A percentile compares a stretch with the other conserved stretches of the same genome.
Evolutionary conservation across 1,139 yeast genomes (phyloP).

Genomic region (Suhomyces anneliseae): DNA sequence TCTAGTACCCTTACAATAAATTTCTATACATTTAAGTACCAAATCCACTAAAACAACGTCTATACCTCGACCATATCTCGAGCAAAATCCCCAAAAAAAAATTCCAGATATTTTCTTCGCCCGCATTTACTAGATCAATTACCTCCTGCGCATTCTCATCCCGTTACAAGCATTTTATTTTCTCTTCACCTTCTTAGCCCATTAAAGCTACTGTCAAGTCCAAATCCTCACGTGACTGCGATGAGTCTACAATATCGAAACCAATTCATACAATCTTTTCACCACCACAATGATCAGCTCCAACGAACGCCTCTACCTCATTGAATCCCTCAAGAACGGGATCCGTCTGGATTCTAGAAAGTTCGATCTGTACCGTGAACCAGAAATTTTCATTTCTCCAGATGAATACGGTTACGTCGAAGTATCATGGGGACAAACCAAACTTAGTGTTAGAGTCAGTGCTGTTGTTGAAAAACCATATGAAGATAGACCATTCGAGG

Average conservation of each 20-base stretch:
- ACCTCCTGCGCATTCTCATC: too few relatives aligned
- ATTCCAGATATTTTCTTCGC: too few relatives aligned
- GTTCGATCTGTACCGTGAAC: slow-evolving; percentile 62
- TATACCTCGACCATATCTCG: too few relatives aligned
- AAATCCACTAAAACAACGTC: too few relatives aligned
- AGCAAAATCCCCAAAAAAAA: too few relatives aligned
- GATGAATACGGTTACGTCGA: slow-evolving; percentile 80
- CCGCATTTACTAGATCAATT: too few relatives aligned
- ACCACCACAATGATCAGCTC: slow-evolving; percentile 11
- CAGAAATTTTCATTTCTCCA: slow-evolving; percentile 60
- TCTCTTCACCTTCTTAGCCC: too few relatives aligned
- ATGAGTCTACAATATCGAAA: neutral
- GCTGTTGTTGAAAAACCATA: slow-evolving; percentile 80
- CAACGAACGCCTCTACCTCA: slow-evolving; percentile 62
- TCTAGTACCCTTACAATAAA: too few relatives aligned
- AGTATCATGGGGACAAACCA: slow-evolving; percentile 61
- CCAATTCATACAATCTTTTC: neutral
- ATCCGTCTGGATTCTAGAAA: slow-evolving; percentile 69
- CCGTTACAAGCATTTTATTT: too few relatives aligned
- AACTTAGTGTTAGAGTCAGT: slow-evolving; percentile 74
- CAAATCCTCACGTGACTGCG: neutral
- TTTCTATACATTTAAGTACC: too few relatives aligned
- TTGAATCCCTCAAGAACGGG: slow-evolving; percentile 62
- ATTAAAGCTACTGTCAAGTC: too few relatives aligned
- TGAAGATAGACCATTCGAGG: slow-evolving; percentile 94